phyloP scores from a whole-genome alignment of 2,329 filamentous ascomycete genomes.

The Acrocalymma vagum region DNA sequence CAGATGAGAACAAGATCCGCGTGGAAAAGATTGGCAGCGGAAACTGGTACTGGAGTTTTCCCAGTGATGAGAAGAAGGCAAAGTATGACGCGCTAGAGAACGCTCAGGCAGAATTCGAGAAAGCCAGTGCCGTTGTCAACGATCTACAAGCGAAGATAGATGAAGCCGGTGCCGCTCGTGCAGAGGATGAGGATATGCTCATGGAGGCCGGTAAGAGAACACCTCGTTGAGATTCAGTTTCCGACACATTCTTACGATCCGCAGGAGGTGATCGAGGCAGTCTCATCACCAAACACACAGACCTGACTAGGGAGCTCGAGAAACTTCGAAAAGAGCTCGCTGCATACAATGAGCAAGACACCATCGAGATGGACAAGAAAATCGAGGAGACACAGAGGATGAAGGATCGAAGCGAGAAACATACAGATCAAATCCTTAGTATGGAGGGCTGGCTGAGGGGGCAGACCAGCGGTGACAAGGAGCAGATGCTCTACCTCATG shows the following conservation, averaged over 20 bases:
- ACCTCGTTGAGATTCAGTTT: background rate
- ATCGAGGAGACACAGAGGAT: slow-evolving; percentile 37
- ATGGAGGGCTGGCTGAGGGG: slow-evolving; percentile 57
- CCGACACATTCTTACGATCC: no score
- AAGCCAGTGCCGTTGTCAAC: slow-evolving; percentile 38
- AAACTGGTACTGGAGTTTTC: slow-evolving; percentile 78
- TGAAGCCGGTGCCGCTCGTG: slow-evolving; percentile 46
- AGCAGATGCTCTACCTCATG: slow-evolving; percentile 53
- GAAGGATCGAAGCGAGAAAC: slow-evolving; percentile 43
- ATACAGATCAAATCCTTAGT: slow-evolving; percentile 54
- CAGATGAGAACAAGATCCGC: slow-evolving; percentile 68
- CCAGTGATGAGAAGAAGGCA: slow-evolving; percentile 63
- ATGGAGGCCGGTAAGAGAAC: slow-evolving; percentile 36
- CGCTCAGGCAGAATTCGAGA: slow-evolving; percentile 48
- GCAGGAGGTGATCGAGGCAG: slow-evolving; percentile 45
- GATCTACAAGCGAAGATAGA: slow-evolving; percentile 53
- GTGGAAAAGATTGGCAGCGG: slow-evolving; percentile 76
- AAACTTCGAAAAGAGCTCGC: slow-evolving; percentile 51
- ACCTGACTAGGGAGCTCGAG: slow-evolving; percentile 47
- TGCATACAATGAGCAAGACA: slow-evolving; percentile 57
- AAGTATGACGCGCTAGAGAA: slow-evolving; percentile 50
- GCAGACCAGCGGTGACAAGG: slow-evolving; percentile 48
- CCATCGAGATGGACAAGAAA: slow-evolving; percentile 54
- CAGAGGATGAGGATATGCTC: slow-evolving; percentile 49
- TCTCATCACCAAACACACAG: slow-evolving; percentile 45